Evolutionary conservation across 345 rosid genomes (phyloP).

Genomic region (Draba incana): DNA sequence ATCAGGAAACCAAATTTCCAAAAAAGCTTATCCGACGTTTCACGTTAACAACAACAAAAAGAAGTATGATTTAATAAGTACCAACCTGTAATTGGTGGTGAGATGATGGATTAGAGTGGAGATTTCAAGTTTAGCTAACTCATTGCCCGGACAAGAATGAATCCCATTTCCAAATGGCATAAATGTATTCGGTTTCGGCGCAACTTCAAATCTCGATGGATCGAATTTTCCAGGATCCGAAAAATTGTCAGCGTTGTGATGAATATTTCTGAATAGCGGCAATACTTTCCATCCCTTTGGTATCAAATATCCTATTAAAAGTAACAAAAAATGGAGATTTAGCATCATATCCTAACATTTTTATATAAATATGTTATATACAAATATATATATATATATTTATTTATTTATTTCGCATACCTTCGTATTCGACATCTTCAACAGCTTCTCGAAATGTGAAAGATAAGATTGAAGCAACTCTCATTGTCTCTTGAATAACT

Average conservation of each 20-base stretch:
- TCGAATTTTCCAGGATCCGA: constrained; percentile 74
- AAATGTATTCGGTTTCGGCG: constrained; percentile 84
- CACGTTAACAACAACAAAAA: background rate
- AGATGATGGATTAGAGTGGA: constrained; percentile 77
- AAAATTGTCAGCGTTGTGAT: constrained; percentile 73
- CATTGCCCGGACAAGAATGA: constrained; percentile 92
- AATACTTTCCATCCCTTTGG: constrained; percentile 97
- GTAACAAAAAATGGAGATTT: background rate
- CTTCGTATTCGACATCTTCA: constrained; percentile 86
- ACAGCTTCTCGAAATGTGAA: constrained; percentile 94
- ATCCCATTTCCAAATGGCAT: constrained; percentile 91
- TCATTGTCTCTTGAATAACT: constrained; percentile 80
- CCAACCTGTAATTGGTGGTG: constrained; percentile 90
- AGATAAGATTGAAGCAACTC: constrained; percentile 83
- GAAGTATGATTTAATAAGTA: background rate
- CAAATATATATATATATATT: too few species aligned
- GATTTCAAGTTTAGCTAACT: constrained; percentile 81
- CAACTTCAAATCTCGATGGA: constrained; percentile 79
- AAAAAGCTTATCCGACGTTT: constrained; percentile 1
- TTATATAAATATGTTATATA: background rate
- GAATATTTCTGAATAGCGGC: constrained; percentile 86
- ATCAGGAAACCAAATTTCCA: constrained; percentile 46
- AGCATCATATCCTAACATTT: background rate
- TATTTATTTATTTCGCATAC: constrained; percentile 40
- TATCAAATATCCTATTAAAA: constrained; percentile 66